Evolutionary conservation across 2,329 filamentous ascomycete species (phyloP).

Genomic region (Botrytis byssoidea): DNA sequence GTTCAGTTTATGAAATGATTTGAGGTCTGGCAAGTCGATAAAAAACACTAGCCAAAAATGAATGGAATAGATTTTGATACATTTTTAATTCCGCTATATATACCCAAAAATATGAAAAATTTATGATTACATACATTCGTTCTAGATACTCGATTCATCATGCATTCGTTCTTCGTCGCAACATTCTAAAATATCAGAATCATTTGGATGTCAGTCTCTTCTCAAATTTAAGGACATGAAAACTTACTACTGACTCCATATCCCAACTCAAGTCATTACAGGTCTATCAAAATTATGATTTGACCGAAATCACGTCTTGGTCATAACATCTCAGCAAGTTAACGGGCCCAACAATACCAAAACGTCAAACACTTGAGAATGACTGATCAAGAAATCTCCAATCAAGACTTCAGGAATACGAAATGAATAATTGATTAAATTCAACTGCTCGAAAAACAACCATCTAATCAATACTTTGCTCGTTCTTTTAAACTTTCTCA

Average conservation of each 20-base stretch:
- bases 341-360: not conserved
- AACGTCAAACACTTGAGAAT: not conserved
- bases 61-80: not conserved
- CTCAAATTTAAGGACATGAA: not conserved
- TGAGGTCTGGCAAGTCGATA: not conserved
- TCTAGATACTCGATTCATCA: not conserved
- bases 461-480: not conserved
- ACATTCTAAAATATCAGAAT: not conserved
- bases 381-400: not conserved
- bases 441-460: not conserved
- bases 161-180: not conserved
- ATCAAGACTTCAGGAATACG: not conserved
- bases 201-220: not conserved
- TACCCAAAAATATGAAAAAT: not conserved
- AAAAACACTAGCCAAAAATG: not conserved
- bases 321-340: too few species aligned
- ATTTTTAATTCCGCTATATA: not conserved
- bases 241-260: not conserved
- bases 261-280: not conserved
- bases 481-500: not conserved
- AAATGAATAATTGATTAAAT: not conserved
- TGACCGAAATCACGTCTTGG: not conserved
- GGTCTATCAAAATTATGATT: not conserved
- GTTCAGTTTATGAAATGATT: not conserved
- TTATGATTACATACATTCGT: not conserved